Percentiles rank a stretch among this genome's conserved stretches.
Evolutionary conservation across 208 protist genomes (phyloP).

Genomic region (Leishmania tropica): DNA sequence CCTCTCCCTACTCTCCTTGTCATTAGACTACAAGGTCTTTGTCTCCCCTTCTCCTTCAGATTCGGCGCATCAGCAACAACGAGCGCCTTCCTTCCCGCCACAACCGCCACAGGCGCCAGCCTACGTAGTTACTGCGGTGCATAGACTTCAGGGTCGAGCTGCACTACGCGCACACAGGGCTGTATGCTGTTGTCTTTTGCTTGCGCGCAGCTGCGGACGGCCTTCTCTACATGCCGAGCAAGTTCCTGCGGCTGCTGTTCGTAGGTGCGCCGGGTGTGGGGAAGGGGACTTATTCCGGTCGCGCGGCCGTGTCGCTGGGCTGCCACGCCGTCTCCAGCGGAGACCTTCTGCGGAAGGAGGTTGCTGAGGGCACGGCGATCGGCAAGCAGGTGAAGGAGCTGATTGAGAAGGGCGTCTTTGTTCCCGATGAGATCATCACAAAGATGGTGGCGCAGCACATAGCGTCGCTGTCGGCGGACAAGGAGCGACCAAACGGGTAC

Average conservation of each 20-base stretch:
- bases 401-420: constrained; percentile 72
- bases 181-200: background rate
- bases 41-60: background rate
- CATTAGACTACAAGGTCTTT: background rate
- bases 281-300: constrained; percentile 93
- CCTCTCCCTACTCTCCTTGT: background rate
- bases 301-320: constrained; percentile 72
- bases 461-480: constrained; percentile 10
- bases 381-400: constrained; percentile 50
- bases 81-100: background rate
- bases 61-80: background rate
- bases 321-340: constrained; percentile 90
- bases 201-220: background rate
- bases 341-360: constrained; percentile 91
- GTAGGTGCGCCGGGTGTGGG: constrained; percentile 92
- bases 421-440: constrained; percentile 80
- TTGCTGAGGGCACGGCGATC: constrained; percentile 41
- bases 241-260: constrained; percentile 70
- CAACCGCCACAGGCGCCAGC: background rate
- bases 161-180: background rate
- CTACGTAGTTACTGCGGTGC: background rate
- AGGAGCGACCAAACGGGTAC: constrained; percentile 54
- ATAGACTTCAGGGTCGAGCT: background rate
- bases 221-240: constrained; percentile 25
- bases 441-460: constrained; percentile 60